These are phyloP conservation scores for Botrytis hyacinthi DNA, from an alignment of 2,329 filamentous ascomycete species.

Conservation along the genomic window DNA sequence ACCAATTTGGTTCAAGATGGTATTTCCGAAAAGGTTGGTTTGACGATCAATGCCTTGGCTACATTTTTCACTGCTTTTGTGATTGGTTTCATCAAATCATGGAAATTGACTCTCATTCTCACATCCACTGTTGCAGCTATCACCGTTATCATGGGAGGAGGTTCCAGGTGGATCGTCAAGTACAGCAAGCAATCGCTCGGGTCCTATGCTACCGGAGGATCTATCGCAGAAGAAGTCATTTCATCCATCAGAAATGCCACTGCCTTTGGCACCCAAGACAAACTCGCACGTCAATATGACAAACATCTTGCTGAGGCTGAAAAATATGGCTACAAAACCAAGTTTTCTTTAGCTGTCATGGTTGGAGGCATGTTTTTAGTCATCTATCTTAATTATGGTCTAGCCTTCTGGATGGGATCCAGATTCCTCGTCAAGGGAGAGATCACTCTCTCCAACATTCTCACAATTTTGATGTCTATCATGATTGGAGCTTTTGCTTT, in stretches of 20 bases:
- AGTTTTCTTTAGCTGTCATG: conserved; percentile 72
- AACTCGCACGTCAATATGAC: conserved; percentile 85
- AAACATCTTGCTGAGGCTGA: conserved; percentile 70
- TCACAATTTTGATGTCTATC: conserved; percentile 85
- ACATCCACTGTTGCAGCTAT: conserved; percentile 79
- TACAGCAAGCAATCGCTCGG: conserved; percentile 76
- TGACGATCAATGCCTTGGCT: conserved; percentile 72
- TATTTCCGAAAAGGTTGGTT: conserved; percentile 82
- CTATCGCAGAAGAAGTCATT: conserved; percentile 89
- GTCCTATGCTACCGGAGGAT: conserved; percentile 80
- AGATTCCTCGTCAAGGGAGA: conserved; percentile 67
- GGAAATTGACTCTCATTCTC: conserved; percentile 89
- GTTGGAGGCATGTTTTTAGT: conserved; percentile 79
- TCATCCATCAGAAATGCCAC: conserved; percentile 89
- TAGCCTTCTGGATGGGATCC: conserved; percentile 87
- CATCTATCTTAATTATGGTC: conserved; percentile 81
- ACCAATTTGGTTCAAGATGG: conserved; percentile 92
- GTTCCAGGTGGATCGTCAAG: conserved; percentile 73
- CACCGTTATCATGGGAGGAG: conserved; percentile 70
- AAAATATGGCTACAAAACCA: conserved; percentile 72
- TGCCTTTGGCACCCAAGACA: conserved; percentile 90
- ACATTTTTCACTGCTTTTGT: conserved; percentile 88
- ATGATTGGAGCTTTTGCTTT: conserved; percentile 93
- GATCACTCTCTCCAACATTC: conserved; percentile 64
- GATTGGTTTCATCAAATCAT: conserved; percentile 87